A percentile compares a stretch with the other conserved stretches of the same genome.
Conservation (phyloP, 176 grass and related monocot genomes). For the Typha latifolia region DNA sequence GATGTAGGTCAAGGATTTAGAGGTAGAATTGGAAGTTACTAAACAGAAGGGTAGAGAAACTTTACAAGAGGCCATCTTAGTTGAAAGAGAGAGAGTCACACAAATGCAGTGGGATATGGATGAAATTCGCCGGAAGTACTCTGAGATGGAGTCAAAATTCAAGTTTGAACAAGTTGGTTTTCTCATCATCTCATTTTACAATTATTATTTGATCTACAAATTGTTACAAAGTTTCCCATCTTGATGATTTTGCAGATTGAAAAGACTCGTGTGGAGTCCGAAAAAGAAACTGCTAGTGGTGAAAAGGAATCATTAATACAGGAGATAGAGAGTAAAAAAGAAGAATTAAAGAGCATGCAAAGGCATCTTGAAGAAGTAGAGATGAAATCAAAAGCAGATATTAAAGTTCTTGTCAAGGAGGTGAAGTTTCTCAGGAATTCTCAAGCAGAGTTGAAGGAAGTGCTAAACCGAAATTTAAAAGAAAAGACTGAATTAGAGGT, state of each 20-base stretch:
- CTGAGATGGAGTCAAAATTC: conserved; percentile 76
- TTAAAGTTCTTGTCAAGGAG: conserved; percentile 92
- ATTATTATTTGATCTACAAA: conserved; percentile 18
- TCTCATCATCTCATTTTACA: neutral
- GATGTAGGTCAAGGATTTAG: conserved; percentile 94
- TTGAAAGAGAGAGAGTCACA: conserved; percentile 86
- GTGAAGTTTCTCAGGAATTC: conserved; percentile 89
- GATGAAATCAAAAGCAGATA: conserved; percentile 84
- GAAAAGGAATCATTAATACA: conserved; percentile 60
- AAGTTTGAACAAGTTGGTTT: conserved; percentile 53
- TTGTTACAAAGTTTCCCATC: conserved; percentile 10
- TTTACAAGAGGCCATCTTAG: conserved; percentile 69
- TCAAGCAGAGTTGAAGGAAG: conserved; percentile 72
- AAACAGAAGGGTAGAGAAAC: conserved; percentile 84
- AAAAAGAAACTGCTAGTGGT: conserved; percentile 44
- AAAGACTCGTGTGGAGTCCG: conserved; percentile 58
- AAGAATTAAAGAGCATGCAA: conserved; percentile 60
- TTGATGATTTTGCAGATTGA: conserved; percentile 45
- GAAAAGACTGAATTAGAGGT: conserved; percentile 93
- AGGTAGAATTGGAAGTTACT: conserved; percentile 87
- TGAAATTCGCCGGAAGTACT: conserved; percentile 80
- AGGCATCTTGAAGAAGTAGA: conserved; percentile 64
- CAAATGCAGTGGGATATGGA: conserved; percentile 99
- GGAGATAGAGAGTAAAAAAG: conserved; percentile 54
- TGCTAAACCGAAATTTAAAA: conserved; percentile 53